Evolutionary conservation across 1,284 basidiomycete genomes (phyloP), one percentile per base, ranked within the genome.

Genomic region (Heterobasidion occidentale): DNA sequence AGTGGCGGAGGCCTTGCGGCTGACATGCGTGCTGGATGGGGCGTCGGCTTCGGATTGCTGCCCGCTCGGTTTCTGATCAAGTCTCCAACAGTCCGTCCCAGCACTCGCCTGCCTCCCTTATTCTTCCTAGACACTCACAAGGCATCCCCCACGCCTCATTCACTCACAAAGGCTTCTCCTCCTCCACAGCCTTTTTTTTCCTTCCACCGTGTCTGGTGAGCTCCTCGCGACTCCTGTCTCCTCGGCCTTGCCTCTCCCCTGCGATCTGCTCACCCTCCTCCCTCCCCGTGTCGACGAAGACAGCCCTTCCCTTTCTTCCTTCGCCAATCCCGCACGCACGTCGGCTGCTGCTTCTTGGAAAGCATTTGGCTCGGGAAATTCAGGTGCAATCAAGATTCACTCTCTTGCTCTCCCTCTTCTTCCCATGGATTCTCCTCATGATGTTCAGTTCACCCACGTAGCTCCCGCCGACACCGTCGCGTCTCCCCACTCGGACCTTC

Each of bases 401-500:
- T 12, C 7, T 12, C 38, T 42, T 42, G 38, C 38, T 42, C 38
- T n/a, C n/a, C 38, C 38, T 42, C 38, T n/a, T 42, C 38, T 42
- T 11, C 11, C 11, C 38, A 42, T 42, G 38, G 38, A 11, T 42
- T 42, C 38, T n/a, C 38, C 38, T n/a, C 38, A 42, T n/a, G 38
- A 42, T 9, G 7, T 42, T 42, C 38, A 42, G 38, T 42, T 42
- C n/a, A 11, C 11, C 12, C 38, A 42, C 38, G n/a, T 42, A 11
- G 11, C 38, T n/a, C 12, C n/a, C 11, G 12, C 38, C n/a, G 50
- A 65, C 38, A 58, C 67, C 53, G 56, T 68, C 58, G 58, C 63
- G 44, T 58, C 67, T 53, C 57, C 68, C 44, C 68, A 67, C 53
- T 52, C 64, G 36, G 70, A 71, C 57, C 55, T 65, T 8, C 53